A percentile compares a stretch with the other conserved stretches of the same genome.
Conservation (phyloP, 805 yeast genomes). For the Sugiyamaella valdiviana region DNA sequence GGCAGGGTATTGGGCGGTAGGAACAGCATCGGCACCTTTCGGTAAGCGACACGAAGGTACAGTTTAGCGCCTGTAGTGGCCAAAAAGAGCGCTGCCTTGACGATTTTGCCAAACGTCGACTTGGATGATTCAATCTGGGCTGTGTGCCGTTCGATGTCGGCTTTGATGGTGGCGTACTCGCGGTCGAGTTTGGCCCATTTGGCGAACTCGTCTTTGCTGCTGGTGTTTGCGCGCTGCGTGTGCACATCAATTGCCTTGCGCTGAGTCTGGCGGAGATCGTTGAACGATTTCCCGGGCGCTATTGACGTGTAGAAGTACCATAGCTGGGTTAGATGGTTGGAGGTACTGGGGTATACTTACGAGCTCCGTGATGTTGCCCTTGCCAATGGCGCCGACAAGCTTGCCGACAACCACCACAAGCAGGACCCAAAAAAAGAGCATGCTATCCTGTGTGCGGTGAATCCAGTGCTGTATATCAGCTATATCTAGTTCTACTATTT, state of each 20-base stretch:
- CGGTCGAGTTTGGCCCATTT: conserved; percentile 92
- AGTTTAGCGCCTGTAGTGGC: conserved; percentile 38
- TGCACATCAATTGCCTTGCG: conserved; percentile 43
- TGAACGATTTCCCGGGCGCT: conserved; percentile 34
- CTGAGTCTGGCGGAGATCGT: conserved; percentile 32
- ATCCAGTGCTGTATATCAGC: conserved; percentile 18
- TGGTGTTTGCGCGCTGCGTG: conserved; percentile 51
- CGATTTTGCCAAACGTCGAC: conserved; percentile 28
- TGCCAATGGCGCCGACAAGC: conserved; percentile 35
- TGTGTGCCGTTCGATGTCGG: conserved; percentile 41
- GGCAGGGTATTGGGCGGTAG: conserved; percentile 58
- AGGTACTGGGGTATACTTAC: conserved; percentile 14
- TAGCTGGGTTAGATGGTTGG: conserved; percentile 12
- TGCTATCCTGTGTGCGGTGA: background rate
- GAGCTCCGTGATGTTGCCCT: conserved; percentile 24
- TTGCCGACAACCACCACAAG: conserved; percentile 36
- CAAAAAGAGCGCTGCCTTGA: conserved; percentile 35
- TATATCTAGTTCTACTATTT: conserved; percentile 37
- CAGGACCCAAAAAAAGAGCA: conserved; percentile 24
- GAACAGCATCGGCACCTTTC: conserved; percentile 51
- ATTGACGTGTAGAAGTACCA: conserved; percentile 38
- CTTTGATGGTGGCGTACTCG: conserved; percentile 49
- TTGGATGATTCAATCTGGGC: conserved; percentile 3
- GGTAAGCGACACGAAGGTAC: conserved; percentile 45
- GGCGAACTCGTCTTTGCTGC: conserved; percentile 93